phyloP scores from a whole-genome alignment of 1,139 yeast genomes.

The Lodderomyces orthopsilosis region DNA sequence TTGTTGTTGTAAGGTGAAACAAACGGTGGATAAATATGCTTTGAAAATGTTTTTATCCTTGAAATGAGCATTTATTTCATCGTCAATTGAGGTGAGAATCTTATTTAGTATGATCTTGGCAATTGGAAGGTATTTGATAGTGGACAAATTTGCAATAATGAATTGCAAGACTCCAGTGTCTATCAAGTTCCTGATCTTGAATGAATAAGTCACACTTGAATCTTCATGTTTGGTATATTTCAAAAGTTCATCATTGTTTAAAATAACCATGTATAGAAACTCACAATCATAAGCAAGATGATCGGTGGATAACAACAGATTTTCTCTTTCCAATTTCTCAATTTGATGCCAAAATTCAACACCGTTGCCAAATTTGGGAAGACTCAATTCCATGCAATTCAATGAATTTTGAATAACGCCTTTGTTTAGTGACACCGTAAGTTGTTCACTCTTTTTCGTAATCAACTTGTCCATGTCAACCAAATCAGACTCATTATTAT shows the following conservation, averaged over 20 bases:
- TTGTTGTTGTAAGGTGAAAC: slow-evolving; percentile 37
- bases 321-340: slow-evolving; percentile 21
- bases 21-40: slow-evolving; percentile 59
- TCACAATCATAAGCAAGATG: slow-evolving; percentile 53
- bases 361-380: slow-evolving; percentile 6
- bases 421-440: slow-evolving; percentile 56
- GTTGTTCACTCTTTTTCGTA: slow-evolving; percentile 27
- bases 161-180: slow-evolving; percentile 61
- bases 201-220: slow-evolving; percentile 21
- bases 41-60: slow-evolving; percentile 60
- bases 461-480: slow-evolving; percentile 46
- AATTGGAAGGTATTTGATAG: slow-evolving; percentile 18
- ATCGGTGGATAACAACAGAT: slow-evolving; percentile 14
- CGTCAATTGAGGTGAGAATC: slow-evolving; percentile 33
- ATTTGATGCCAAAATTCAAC: slow-evolving; percentile 20
- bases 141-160: slow-evolving; percentile 46
- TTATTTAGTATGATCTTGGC: slow-evolving; percentile 41
- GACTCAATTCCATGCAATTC: slow-evolving; percentile 7
- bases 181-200: slow-evolving; percentile 57
- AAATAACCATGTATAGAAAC: slow-evolving; percentile 53
- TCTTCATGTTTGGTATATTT: slow-evolving; percentile 22
- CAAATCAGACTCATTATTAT: slow-evolving; percentile 40
- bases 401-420: slow-evolving; percentile 50
- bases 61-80: slow-evolving; percentile 27
- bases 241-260: slow-evolving; percentile 64